A percentile compares a stretch with the other conserved stretches of the same genome.
Evolutionary conservation across 192 early-diverging fungal genomes (phyloP).

Genomic region (Podila verticillata): DNA sequence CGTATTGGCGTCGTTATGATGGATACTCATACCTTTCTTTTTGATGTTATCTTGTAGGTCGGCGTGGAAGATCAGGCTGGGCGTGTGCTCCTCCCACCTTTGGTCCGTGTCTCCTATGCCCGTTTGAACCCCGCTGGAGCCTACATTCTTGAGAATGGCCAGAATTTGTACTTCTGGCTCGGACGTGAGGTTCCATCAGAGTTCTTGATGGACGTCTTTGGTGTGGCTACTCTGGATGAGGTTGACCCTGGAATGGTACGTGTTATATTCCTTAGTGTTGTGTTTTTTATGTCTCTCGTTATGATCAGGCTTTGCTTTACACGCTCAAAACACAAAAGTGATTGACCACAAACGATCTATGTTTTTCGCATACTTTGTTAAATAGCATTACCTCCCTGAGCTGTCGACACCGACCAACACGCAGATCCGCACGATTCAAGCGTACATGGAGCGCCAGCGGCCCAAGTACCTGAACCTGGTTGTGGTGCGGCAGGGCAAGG

Average conservation of each 20-base stretch:
- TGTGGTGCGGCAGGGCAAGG: conserved; percentile 87
- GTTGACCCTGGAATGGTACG: conserved; percentile 76
- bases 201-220: conserved; percentile 82
- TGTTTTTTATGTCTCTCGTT: background rate
- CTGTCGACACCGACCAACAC: conserved; percentile 65
- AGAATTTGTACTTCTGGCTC: conserved; percentile 84
- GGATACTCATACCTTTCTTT: too few species aligned
- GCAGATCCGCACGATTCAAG: conserved; percentile 65
- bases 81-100: conserved; percentile 69
- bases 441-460: conserved; percentile 61
- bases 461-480: conserved; percentile 72
- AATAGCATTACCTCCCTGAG: conserved; percentile 72
- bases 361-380: background rate
- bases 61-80: conserved; percentile 36
- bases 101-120: conserved; percentile 79
- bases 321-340: too few species aligned
- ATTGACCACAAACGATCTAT: background rate
- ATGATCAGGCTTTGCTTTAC: background rate
- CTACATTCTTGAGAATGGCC: conserved; percentile 89
- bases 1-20: too few species aligned
- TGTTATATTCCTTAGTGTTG: background rate
- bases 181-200: conserved; percentile 74
- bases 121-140: conserved; percentile 81
- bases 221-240: conserved; percentile 73
- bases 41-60: background rate